Evolutionary conservation across 768 basidiomycete genomes (phyloP), one percentile per base, ranked within the genome.

Genomic region (Hebeloma cylindrosporum): DNA sequence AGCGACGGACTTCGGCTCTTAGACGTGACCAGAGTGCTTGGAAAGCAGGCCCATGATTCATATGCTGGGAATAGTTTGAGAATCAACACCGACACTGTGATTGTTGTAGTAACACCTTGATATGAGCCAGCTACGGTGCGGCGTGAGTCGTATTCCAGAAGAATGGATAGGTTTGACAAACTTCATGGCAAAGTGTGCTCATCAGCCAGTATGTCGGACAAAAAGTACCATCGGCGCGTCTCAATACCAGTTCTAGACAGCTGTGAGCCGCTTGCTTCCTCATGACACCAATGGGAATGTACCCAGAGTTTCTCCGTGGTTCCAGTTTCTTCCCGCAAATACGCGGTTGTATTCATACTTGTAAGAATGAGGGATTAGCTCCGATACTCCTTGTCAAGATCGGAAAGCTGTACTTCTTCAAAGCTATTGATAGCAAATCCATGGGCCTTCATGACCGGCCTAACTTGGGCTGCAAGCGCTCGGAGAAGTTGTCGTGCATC

Each of bases 241-340:
- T 75, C 4, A 92, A 66, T 6, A 92, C 90, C 13, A 93, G 73
- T 56, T 93, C 89, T 91, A 49, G 8, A 22, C 16, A n/a, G 13
- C 21, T 14, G 40, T 44, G 5, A 28, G 32, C 20, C 20, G 7
- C 17, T 21, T 4, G 31, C 18, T 41, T 29, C 26, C 21, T 18
- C 26, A 23, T 16, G 11, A 39, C 20, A 23, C 7, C 17, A 29
- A n/a, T 44, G 13, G 17, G 33, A 25, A 22, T 63, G 16, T 50
- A 86, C 88, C 88, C 45, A 93, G 68, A 7, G 80, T 83, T 64
- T 93, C 89, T 3, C 90, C 90, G 45, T 71, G 72, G 52, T 89
- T 88, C 89, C 89, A 93, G 59, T 91, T 92, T 36, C 89, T 73
- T 1, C 89, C 90, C 4, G 82, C 78, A 62, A 92, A 92, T 5